Evolutionary conservation across 2,329 filamentous ascomycete species (phyloP).

Genomic region (Fragosphaeria purpurea): DNA sequence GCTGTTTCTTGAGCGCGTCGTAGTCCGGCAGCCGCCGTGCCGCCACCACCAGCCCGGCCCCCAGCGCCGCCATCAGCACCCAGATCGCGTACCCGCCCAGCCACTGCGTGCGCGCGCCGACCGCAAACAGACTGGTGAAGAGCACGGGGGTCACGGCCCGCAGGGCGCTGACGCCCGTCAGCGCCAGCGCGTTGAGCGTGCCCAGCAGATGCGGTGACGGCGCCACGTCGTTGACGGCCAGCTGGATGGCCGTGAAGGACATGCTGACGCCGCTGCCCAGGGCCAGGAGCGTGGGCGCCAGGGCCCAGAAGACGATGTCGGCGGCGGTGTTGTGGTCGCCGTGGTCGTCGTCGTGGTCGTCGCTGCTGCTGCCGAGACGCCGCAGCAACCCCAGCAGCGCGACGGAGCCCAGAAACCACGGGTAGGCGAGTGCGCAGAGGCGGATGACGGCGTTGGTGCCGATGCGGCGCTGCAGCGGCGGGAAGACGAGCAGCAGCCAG

Average conservation of each 20-base stretch:
- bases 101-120: conserved; percentile 52
- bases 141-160: conserved; percentile 56
- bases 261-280: conserved; percentile 57
- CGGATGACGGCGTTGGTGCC: conserved; percentile 59
- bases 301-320: conserved; percentile 45
- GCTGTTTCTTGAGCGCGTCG: conserved; percentile 15
- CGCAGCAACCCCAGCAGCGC: conserved; percentile 36
- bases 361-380: no score
- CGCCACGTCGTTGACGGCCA: conserved; percentile 64
- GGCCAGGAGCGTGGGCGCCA: conserved; percentile 31
- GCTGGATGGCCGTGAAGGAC: conserved; percentile 61
- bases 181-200: conserved; percentile 58
- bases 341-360: no score
- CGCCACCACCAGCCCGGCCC: conserved; percentile 20
- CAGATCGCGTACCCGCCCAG: conserved; percentile 57
- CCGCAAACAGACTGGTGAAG: conserved; percentile 58
- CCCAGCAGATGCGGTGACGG: conserved; percentile 56
- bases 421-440: conserved; percentile 48
- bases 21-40: conserved; percentile 26
- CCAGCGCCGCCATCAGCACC: conserved; percentile 39
- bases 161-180: conserved; percentile 52
- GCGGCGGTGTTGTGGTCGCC: conserved; percentile 13
- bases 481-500: conserved; percentile 64
- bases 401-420: conserved; percentile 54
- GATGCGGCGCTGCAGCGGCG: conserved; percentile 51